Evolutionary conservation across 192 early-diverging fungal species (phyloP), one percentile per base, ranked within the genome.

Genomic region (Rhizophagus prolifer): DNA sequence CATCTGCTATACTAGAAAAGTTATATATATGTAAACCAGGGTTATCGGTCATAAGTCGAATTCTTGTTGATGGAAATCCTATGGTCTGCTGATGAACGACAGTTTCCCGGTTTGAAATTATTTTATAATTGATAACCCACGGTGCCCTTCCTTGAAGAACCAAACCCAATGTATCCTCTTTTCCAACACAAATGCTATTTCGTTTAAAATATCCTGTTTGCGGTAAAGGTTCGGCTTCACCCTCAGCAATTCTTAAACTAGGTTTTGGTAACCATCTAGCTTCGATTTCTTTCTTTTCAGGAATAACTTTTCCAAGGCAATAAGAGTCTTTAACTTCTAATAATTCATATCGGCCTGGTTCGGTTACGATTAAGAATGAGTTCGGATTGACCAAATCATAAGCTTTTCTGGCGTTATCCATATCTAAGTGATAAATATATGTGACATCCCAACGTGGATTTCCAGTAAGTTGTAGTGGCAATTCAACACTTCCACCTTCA

Each of bases 381-480:
- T 84, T 84, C 0, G 83, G 77, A 65, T 84, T 78, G 25, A 46
- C 13, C 9, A 84, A 41, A 16, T 76, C 7, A 34, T 4, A 54
- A 31, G 26, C 41, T 28, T 25, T 76, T 58, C 19, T 31, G 25
- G 36, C 34, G 65, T 66, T 72, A 47, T 62, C 69, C 36, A 31
- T 70, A 46, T 72, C 41, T 19, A 4, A 23, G 3, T 70, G 23
- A 74, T 82, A 75, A 26, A 81, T 79, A 54, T 84, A 86, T 12
- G 77, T 58, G 7, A 86, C 38, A 19, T 72, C 41, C 85, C 85
- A 86, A 28, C 83, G 83, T 25, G 75, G 70, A 75, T 86, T 79
- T 8, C 85, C 85, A 38, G 85, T 82, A 23, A 86, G 60, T 41
- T 83, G 82, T 21, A 86, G 61, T 21, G 85, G 85, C 34, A 86